Conservation (phyloP, 345 rosid genomes). For the Rubroshorea leprosula region DNA sequence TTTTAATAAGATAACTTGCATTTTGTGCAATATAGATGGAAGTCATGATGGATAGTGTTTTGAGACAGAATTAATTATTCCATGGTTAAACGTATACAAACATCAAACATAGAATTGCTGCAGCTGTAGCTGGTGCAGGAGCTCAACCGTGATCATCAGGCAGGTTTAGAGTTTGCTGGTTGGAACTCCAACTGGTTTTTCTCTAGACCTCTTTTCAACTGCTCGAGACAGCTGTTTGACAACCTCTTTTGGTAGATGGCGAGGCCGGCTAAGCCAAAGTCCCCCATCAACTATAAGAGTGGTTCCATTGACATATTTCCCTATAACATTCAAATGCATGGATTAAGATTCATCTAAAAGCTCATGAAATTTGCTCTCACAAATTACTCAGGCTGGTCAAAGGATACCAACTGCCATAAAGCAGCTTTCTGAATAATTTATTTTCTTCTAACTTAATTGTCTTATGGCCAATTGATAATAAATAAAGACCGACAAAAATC, state of each 20-base stretch:
- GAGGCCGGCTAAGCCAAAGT: constrained; percentile 45
- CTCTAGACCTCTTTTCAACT: constrained; percentile 42
- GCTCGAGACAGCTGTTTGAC: constrained; percentile 41
- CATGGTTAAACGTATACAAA: not conserved
- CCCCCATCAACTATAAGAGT: constrained; percentile 49
- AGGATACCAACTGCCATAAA: too few species aligned
- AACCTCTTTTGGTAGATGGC: constrained; percentile 36
- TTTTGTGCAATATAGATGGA: not conserved
- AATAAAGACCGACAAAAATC: too few species aligned
- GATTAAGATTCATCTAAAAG: not conserved
- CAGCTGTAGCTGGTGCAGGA: not conserved
- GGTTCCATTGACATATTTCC: constrained; percentile 46
- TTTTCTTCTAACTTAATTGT: too few species aligned
- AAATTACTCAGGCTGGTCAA: not conserved
- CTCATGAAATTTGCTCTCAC: too few species aligned
- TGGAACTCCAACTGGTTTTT: constrained; percentile 32
- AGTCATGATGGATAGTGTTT: not conserved
- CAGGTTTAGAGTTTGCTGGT: constrained; percentile 21
- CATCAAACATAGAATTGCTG: not conserved
- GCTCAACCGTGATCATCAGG: not conserved
- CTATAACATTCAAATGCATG: constrained; percentile 17
- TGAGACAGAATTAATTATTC: not conserved
- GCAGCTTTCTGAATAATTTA: too few species aligned
- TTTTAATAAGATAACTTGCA: not conserved
- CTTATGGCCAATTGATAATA: too few species aligned